phyloP scores from a whole-genome alignment of 2,329 filamentous ascomycete genomes.

The Penicillium sp. region DNA sequence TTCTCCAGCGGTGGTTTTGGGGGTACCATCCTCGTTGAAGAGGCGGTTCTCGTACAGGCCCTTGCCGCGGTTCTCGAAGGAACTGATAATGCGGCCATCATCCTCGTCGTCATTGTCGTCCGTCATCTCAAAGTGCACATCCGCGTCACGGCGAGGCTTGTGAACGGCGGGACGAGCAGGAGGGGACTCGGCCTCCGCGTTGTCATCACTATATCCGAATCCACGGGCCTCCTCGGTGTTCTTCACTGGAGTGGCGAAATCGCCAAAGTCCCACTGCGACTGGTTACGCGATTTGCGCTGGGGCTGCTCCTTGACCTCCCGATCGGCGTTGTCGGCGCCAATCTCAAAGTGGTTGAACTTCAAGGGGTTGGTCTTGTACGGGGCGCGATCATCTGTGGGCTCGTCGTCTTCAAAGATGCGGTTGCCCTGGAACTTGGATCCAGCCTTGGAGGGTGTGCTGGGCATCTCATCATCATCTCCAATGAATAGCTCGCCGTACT shows the following conservation, averaged over 20 bases:
- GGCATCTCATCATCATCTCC: conserved; percentile 50
- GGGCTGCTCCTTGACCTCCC: conserved; percentile 36
- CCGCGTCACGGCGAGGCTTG: conserved; percentile 77
- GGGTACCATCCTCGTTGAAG: conserved; percentile 68
- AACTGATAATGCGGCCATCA: conserved; percentile 46
- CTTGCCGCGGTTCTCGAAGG: conserved; percentile 70
- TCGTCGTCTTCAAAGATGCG: conserved; percentile 59
- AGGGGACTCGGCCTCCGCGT: conserved; percentile 61
- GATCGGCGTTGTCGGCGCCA: conserved; percentile 39
- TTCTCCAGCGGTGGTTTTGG: conserved; percentile 44
- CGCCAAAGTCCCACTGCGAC: conserved; percentile 85
- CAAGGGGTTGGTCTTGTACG: conserved; percentile 70
- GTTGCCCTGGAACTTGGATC: conserved; percentile 60
- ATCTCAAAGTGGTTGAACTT: conserved; percentile 73
- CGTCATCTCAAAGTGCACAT: conserved; percentile 81
- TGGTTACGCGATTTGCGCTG: conserved; percentile 58
- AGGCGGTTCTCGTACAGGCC: conserved; percentile 80
- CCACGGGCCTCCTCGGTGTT: conserved; percentile 75
- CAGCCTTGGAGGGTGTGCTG: conserved; percentile 50
- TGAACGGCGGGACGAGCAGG: conserved; percentile 62
- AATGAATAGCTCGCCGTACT: conserved; percentile 72
- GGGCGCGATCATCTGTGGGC: conserved; percentile 10
- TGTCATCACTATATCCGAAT: conserved; percentile 75
- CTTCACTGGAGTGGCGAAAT: conserved; percentile 84
- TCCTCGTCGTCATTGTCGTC: conserved; percentile 70